Evolutionary conservation across 495 filamentous ascomycete species (phyloP).

Genomic region (Daldinia bambusicola): DNA sequence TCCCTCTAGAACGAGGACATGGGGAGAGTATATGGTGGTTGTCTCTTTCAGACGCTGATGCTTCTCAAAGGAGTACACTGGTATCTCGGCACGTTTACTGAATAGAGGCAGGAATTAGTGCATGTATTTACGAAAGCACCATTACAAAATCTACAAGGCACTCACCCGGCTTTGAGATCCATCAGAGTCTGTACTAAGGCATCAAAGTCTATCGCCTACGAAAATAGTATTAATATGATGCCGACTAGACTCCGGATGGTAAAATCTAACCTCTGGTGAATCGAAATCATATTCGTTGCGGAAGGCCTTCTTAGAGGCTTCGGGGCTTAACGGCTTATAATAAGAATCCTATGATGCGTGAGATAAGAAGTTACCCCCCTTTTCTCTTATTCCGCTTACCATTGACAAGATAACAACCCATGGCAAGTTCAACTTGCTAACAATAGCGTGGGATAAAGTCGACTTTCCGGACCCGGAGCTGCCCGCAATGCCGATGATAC

Average conservation of each 20-base stretch:
- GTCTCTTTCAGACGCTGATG: conserved; percentile 84
- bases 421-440: conserved; percentile 86
- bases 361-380: conserved; percentile 28
- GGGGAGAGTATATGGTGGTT: conserved; percentile 91
- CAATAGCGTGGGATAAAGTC: conserved; percentile 91
- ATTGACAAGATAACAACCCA: conserved; percentile 99
- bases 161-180: conserved; percentile 92
- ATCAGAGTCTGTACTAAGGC: conserved; percentile 78
- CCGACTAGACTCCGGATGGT: not conserved
- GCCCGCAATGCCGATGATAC: conserved; percentile 95
- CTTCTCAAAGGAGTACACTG: conserved; percentile 93
- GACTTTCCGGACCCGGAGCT: conserved; percentile 98
- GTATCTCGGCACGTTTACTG: conserved; percentile 92
- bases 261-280: conserved; percentile 69
- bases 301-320: conserved; percentile 81
- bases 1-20: conserved; percentile 93
- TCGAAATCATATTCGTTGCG: conserved; percentile 96
- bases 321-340: conserved; percentile 83
- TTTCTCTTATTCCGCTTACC: conserved; percentile 60
- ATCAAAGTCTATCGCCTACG: conserved; percentile 90
- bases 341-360: conserved; percentile 80
- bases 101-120: conserved; percentile 9
- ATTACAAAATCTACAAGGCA: conserved; percentile 16
- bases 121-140: conserved; percentile 1
- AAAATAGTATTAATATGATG: conserved; percentile 30